These are phyloP conservation scores for Phytophthora cryptogea DNA, from an alignment of 352 stramenopile genomes.

Conservation along the genomic window DNA sequence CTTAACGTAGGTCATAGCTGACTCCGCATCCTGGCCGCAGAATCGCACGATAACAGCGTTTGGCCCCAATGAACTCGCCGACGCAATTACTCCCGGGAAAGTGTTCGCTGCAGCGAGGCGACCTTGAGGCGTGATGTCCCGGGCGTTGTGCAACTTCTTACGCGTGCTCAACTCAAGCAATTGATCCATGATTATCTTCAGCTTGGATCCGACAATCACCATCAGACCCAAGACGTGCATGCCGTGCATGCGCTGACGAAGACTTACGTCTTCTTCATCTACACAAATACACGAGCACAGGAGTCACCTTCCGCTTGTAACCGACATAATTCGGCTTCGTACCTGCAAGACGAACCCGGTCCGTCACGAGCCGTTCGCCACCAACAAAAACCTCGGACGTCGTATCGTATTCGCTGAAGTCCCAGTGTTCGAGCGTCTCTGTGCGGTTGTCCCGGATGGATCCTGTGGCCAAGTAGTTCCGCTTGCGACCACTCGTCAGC, in stretches of 20 bases:
- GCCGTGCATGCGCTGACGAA: slow-evolving; percentile 75
- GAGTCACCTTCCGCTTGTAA: not conserved
- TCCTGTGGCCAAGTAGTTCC: slow-evolving; percentile 71
- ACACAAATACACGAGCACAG: not conserved
- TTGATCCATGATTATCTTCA: slow-evolving; percentile 56
- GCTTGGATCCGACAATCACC: slow-evolving; percentile 60
- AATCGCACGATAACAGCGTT: slow-evolving; percentile 80
- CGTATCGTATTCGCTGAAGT: slow-evolving; percentile 80
- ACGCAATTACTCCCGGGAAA: slow-evolving; percentile 62
- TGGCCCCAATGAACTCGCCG: slow-evolving; percentile 65
- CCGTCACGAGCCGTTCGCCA: slow-evolving; percentile 56
- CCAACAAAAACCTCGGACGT: slow-evolving; percentile 61
- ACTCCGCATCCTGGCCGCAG: slow-evolving; percentile 64
- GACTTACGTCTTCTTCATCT: slow-evolving; percentile 74
- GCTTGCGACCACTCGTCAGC: slow-evolving; percentile 84
- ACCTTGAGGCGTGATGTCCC: slow-evolving; percentile 77
- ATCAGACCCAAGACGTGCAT: slow-evolving; percentile 77
- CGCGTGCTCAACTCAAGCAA: slow-evolving; percentile 71
- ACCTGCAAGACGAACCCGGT: slow-evolving; percentile 75
- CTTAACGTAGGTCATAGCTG: slow-evolving; percentile 62
- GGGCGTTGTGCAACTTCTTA: slow-evolving; percentile 71
- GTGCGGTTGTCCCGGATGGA: slow-evolving; percentile 60
- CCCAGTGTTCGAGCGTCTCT: slow-evolving; percentile 80
- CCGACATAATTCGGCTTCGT: not conserved
- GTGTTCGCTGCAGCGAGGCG: slow-evolving; percentile 51